Evolutionary conservation across 2,329 filamentous ascomycete genomes (phyloP).

Genomic region (Didymella sp.): DNA sequence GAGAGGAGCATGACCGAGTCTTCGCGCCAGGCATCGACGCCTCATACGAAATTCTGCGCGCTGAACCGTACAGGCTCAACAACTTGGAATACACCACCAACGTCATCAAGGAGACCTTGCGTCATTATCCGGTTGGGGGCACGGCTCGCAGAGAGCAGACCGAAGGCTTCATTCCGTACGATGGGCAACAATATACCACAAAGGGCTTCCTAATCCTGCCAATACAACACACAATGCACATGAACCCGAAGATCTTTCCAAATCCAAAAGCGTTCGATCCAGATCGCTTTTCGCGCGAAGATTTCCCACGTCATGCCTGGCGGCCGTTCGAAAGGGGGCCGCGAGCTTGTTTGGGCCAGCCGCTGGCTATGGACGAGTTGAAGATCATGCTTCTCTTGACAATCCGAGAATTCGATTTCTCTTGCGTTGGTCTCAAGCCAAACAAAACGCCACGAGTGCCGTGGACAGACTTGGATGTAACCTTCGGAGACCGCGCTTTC

Average conservation of each 20-base stretch:
- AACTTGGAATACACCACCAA: slow-evolving; percentile 60
- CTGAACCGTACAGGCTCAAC: slow-evolving; percentile 57
- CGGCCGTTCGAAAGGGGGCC: slow-evolving; percentile 63
- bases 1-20: slow-evolving; percentile 61
- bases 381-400: slow-evolving; percentile 60
- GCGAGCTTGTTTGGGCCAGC: slow-evolving; percentile 65
- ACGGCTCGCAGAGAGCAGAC: slow-evolving; percentile 53
- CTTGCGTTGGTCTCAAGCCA: slow-evolving; percentile 35
- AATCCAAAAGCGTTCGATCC: slow-evolving; percentile 42
- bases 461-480: slow-evolving; percentile 40
- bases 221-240: slow-evolving; percentile 49
- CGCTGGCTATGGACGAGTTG: slow-evolving; percentile 62
- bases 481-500: slow-evolving; percentile 42
- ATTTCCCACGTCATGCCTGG: slow-evolving; percentile 57
- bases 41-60: slow-evolving; percentile 50
- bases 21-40: slow-evolving; percentile 54
- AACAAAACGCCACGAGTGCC: slow-evolving; percentile 33
- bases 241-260: slow-evolving; percentile 33
- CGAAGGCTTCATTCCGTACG: slow-evolving; percentile 46
- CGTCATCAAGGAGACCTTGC: slow-evolving; percentile 61
- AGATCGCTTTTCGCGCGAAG: slow-evolving; percentile 50
- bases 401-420: slow-evolving; percentile 59
- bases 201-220: slow-evolving; percentile 55
- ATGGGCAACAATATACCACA: slow-evolving; percentile 54
- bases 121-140: slow-evolving; percentile 59